Evolutionary conservation across 2,329 filamentous ascomycete species (phyloP).

Genomic region (Hymenoscyphus albidus): DNA sequence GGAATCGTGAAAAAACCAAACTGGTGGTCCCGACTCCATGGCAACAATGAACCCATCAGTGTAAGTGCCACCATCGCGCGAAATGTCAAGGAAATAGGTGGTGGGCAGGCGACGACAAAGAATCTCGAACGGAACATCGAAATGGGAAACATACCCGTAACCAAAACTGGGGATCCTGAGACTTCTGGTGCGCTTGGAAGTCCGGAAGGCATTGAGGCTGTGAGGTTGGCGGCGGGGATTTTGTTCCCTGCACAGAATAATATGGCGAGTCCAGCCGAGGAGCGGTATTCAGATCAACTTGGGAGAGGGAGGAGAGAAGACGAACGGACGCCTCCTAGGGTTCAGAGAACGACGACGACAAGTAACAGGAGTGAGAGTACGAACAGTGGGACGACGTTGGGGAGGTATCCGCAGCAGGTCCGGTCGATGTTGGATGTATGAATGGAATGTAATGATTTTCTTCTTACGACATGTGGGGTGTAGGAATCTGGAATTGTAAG

Average conservation of each 20-base stretch:
- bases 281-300: conserved; percentile 21
- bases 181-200: conserved; percentile 11
- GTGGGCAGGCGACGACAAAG: conserved; percentile 30
- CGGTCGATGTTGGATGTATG: conserved; percentile 43
- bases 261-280: conserved; percentile 4
- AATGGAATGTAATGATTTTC: background rate
- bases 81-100: conserved; percentile 37
- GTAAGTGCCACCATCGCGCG: conserved; percentile 33
- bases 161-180: conserved; percentile 29
- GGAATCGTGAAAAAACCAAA: conserved; percentile 58
- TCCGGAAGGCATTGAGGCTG: conserved; percentile 47
- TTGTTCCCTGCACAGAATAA: conserved; percentile 17
- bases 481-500: no score
- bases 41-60: conserved; percentile 26
- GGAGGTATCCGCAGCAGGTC: conserved; percentile 34
- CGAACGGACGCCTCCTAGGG: conserved; percentile 1
- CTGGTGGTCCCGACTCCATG: conserved; percentile 56
- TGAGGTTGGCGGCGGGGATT: conserved; percentile 17
- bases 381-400: conserved; percentile 28
- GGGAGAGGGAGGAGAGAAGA: conserved; percentile 9
- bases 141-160: conserved; percentile 37
- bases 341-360: conserved; percentile 3
- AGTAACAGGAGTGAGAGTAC: conserved; percentile 27
- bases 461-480: background rate
- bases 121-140: conserved; percentile 36